Evolutionary conservation across 345 rosid genomes (phyloP), one percentile per base, ranked within the genome.

Genomic region (Jatropha curcas): DNA sequence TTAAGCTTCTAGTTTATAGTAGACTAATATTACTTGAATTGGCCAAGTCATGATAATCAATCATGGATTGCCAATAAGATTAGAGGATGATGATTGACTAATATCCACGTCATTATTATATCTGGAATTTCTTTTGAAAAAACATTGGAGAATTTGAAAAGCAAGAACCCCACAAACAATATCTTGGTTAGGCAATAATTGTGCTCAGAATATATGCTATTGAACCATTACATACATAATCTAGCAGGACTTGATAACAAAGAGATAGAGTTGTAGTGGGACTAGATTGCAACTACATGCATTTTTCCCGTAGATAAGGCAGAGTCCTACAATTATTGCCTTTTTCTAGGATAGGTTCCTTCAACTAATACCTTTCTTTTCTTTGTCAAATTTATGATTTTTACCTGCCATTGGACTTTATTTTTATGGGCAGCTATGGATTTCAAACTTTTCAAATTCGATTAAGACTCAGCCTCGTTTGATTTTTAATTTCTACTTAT

Each of bases 201-300:
- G 16, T 24, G 3, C 11, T 14, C 19, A 64, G 76, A 72, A 72
- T 72, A 72, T 63, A 53, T 53, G 62, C 75, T 37, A 8, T 52
- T 24, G 16, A 52, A 28, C 43, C 34, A 5, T 28, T 7, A 53
- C n/a, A 13, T 35, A 39, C 51, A 39, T 6, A 37, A 60, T 0
- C 31, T 50, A 48, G 12, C 4, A 60, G 34, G 45, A 56, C 4
- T 8, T 56, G 31, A 3, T 30, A 27, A 56, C 60, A 30, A 4
- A 30, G 57, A 28, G 41, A 65, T 17, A n/a, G n/a, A n/a, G 39
- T 56, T 28, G 5, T 41, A 41, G 31, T 17, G 63, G 27, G 24
- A 41, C 17, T 46, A 41, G 27, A 58, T 43, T 57, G 65, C 73
- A 57, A 41, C 28, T 70, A 2, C 71, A 34, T 53, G n/a, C n/a